Conservation (phyloP, 345 rosid species). For the Orychophragmus violaceus region DNA sequence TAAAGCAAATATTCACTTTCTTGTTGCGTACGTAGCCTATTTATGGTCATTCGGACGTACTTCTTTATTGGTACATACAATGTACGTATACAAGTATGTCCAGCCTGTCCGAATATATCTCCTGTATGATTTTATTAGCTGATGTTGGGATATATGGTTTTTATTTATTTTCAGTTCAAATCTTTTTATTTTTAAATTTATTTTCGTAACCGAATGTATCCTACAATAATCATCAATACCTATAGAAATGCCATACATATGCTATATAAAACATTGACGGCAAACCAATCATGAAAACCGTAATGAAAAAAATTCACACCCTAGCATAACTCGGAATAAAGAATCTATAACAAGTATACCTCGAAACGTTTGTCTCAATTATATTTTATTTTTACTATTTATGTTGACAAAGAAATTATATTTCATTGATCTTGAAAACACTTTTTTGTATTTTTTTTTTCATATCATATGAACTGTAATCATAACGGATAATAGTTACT, state of each 20-base stretch:
- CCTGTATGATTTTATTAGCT: background rate
- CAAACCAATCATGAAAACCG: background rate
- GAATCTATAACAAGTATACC: background rate
- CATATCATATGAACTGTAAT: conserved; percentile 2
- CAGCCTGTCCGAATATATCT: background rate
- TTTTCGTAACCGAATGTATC: background rate
- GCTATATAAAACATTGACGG: background rate
- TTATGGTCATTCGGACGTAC: background rate
- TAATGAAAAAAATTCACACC: background rate
- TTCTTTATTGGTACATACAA: background rate
- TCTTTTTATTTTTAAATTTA: background rate
- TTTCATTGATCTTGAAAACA: background rate
- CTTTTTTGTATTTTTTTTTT: background rate
- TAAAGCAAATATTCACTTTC: background rate
- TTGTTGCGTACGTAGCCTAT: conserved; percentile 1
- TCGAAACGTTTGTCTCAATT: background rate
- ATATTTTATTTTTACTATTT: background rate
- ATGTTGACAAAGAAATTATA: background rate
- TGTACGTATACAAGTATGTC: background rate
- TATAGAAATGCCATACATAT: background rate
- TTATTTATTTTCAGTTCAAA: background rate
- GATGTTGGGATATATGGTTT: background rate
- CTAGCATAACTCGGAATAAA: background rate
- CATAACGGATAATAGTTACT: background rate
- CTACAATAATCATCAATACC: background rate